Conservation (phyloP, 139 green algal species). For the Spirogloea muscicola region DNA sequence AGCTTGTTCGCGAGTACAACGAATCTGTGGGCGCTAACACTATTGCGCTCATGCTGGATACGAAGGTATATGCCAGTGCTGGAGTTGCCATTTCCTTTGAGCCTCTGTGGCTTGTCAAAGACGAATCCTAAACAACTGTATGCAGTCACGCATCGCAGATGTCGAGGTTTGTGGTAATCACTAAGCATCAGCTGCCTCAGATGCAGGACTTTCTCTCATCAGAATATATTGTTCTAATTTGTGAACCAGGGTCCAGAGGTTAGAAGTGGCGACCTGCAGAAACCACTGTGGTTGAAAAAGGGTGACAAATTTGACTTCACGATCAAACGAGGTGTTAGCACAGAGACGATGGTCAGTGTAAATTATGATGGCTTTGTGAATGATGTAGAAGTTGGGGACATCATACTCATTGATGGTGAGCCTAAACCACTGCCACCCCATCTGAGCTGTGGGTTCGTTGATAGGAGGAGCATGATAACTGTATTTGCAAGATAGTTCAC, state of each 20-base stretch:
- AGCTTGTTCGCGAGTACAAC: conserved; percentile 59
- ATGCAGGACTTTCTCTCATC: too few relatives aligned
- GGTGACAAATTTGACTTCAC: conserved; percentile 50
- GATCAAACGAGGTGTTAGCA: conserved; percentile 43
- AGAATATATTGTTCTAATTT: too few relatives aligned
- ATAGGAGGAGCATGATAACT: too few relatives aligned
- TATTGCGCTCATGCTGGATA: conserved; percentile 46
- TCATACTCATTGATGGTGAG: conserved; percentile 50
- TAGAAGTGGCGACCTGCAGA: conserved; percentile 41
- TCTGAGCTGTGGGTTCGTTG: too few relatives aligned
- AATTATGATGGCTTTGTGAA: conserved; percentile 52
- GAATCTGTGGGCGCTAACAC: conserved; percentile 12
- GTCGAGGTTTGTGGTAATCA: too few relatives aligned
- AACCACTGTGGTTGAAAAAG: conserved; percentile 37
- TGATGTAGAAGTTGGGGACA: conserved; percentile 46
- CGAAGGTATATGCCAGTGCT: conserved; percentile 15
- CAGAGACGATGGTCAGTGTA: conserved; percentile 45
- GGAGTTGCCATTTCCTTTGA: background rate
- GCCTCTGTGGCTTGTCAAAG: too few relatives aligned
- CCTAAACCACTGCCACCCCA: too few relatives aligned
- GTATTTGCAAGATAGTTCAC: too few relatives aligned
- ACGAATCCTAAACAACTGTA: too few relatives aligned
- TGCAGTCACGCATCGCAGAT: too few relatives aligned
- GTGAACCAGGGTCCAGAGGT: conserved; percentile 49
- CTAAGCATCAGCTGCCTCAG: too few relatives aligned